Evolutionary conservation across 1,284 basidiomycete species (phyloP), one percentile per base, ranked within the genome.

Genomic region (Cutaneotrichosporon arboriforme): DNA sequence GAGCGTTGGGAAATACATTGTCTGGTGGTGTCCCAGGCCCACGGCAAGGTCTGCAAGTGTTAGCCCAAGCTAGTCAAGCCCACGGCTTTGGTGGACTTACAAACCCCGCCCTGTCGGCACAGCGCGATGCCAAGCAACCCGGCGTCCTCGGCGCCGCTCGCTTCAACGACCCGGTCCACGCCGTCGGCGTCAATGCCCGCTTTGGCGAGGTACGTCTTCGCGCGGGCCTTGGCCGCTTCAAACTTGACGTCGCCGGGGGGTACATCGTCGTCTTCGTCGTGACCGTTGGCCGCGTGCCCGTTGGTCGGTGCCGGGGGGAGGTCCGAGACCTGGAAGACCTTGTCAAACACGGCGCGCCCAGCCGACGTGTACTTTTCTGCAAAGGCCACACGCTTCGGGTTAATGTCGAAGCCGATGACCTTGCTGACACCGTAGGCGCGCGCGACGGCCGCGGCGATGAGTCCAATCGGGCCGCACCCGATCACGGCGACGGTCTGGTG

Each of bases 351-450:
- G 1, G 67, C 66, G 53, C 61, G 62, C 22, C 69, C 69, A 21
- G 64, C 68, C 1, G 65, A 66, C 33, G 63, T 61, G 74, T 93
- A 96, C 34, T 74, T 69, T 68, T 84, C 84, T 21, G 94, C 92
- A 67, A 97, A 97, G 44, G 87, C 83, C 42, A 97, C 85, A 46
- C 93, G 87, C 46, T 78, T 75, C 20, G 83, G 80, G 52, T 88
- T 83, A 60, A 97, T 90, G 69, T 98, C 79, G 59, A 77, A 66
- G 1, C 57, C 69, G 49, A 74, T 64, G 44, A 74, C 66, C 52
- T 61, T 63, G 36, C 58, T 47, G n/a, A 73, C 77, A 1, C 71
- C 74, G 63, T 76, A 77, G n/a, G 77, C 77, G 58, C 74, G 74
- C 36, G 72, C 72, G n/a, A 79, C 77, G 8, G 77, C 77, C 7